These are phyloP conservation scores for Pseudozyma thailandica DNA, from an alignment of 1,284 basidiomycete genomes.

Conservation along the genomic window DNA sequence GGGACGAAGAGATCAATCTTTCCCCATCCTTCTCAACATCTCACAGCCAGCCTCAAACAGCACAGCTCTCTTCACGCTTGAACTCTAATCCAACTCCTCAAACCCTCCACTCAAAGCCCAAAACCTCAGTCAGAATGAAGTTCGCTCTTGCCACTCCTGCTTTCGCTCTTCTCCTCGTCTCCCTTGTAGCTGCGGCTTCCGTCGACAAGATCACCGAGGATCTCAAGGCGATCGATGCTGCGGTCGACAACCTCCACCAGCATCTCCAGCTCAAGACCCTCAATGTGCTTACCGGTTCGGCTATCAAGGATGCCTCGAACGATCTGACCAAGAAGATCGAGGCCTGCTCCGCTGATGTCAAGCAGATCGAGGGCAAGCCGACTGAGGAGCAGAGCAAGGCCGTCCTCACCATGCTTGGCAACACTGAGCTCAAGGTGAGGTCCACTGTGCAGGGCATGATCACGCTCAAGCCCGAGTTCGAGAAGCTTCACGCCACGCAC, in stretches of 20 bases:
- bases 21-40: too few relatives aligned
- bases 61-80: too few relatives aligned
- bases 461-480: constrained; percentile 17
- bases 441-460: background rate
- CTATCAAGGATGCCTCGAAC: constrained; percentile 4
- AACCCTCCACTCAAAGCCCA: background rate
- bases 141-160: constrained; percentile 13
- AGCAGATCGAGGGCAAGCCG: constrained; percentile 1
- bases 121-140: constrained; percentile 13
- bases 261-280: constrained; percentile 4
- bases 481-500: constrained; percentile 10
- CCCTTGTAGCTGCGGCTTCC: constrained; percentile 5
- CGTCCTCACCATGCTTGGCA: constrained; percentile 6
- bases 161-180: constrained; percentile 10
- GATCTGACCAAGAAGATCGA: constrained; percentile 11
- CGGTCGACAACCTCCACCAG: constrained; percentile 10
- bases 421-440: constrained; percentile 19
- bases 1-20: too few relatives aligned
- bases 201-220: constrained; percentile 15
- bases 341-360: background rate
- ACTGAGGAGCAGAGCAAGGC: constrained; percentile 11
- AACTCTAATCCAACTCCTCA: too few relatives aligned
- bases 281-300: constrained; percentile 6
- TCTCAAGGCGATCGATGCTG: constrained; percentile 10
- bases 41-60: too few relatives aligned